phyloP scores from a whole-genome alignment of 768 basidiomycete genomes.

The Solioccasus polychromus region DNA sequence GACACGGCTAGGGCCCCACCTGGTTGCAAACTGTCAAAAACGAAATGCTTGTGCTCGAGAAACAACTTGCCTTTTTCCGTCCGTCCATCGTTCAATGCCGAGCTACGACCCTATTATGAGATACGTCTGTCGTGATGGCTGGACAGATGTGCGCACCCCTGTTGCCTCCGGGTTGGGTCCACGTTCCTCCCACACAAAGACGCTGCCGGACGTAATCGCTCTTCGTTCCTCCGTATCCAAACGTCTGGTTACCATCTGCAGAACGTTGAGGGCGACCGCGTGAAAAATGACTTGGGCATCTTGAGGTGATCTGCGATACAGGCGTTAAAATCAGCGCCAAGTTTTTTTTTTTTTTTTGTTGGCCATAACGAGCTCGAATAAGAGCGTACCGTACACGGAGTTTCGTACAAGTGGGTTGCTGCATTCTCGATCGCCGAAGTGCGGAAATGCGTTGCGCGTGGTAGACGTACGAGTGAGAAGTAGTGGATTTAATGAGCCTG shows the following conservation, averaged over 20 bases:
- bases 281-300: constrained; percentile 79
- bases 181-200: constrained; percentile 85
- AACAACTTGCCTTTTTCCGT: constrained; percentile 47
- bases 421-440: constrained; percentile 40
- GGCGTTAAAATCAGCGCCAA: neutral
- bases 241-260: constrained; percentile 68
- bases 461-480: constrained; percentile 20
- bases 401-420: constrained; percentile 63
- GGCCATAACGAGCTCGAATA: neutral
- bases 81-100: constrained; percentile 81
- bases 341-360: neutral
- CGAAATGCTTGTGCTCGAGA: neutral
- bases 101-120: constrained; percentile 38
- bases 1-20: constrained; percentile 79
- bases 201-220: constrained; percentile 63
- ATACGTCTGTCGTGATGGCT: constrained; percentile 1
- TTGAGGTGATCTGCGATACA: constrained; percentile 41
- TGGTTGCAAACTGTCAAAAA: constrained; percentile 16
- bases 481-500: constrained; percentile 28
- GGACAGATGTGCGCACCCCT: constrained; percentile 44
- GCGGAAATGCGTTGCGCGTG: constrained; percentile 13
- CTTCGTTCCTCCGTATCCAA: constrained; percentile 76
- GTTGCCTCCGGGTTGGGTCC: constrained; percentile 63
- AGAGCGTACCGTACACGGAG: constrained; percentile 48
- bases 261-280: constrained; percentile 53